phyloP scores from a whole-genome alignment of 305 asterid species.

The Fraxinus ornus region DNA sequence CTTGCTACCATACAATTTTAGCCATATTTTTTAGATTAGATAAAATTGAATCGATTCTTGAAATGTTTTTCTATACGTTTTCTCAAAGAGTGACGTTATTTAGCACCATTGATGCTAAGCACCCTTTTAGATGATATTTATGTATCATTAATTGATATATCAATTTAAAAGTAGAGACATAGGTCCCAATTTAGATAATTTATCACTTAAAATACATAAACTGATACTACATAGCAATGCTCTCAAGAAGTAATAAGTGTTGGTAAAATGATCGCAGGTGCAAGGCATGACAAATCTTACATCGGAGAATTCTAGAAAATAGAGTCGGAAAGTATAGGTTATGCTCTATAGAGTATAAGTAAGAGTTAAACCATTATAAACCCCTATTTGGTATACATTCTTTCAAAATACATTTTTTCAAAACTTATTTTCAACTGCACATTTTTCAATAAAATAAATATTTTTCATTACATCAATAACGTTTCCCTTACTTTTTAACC shows the following conservation, averaged over 20 bases:
- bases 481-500: too few relatives aligned
- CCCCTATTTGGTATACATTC: too few relatives aligned
- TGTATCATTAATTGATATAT: too few relatives aligned
- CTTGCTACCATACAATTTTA: not conserved
- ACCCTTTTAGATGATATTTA: too few relatives aligned
- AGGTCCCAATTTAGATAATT: too few relatives aligned
- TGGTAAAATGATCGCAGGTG: not conserved
- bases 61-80: not conserved
- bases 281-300: not conserved
- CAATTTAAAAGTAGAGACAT: not conserved
- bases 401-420: too few relatives aligned
- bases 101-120: not conserved
- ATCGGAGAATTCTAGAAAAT: not conserved
- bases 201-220: too few relatives aligned
- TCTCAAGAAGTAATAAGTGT: too few relatives aligned
- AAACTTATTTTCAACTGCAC: too few relatives aligned
- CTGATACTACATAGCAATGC: not conserved
- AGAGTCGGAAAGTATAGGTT: not conserved
- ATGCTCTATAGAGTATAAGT: not conserved
- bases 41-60: not conserved
- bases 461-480: too few relatives aligned
- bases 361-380: not conserved
- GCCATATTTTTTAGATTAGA: not conserved
- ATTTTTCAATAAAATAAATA: too few relatives aligned
- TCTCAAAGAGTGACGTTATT: not conserved